These are phyloP conservation scores for Penicillium parvum DNA, from an alignment of 495 filamentous ascomycete species.

Conservation along the genomic window DNA sequence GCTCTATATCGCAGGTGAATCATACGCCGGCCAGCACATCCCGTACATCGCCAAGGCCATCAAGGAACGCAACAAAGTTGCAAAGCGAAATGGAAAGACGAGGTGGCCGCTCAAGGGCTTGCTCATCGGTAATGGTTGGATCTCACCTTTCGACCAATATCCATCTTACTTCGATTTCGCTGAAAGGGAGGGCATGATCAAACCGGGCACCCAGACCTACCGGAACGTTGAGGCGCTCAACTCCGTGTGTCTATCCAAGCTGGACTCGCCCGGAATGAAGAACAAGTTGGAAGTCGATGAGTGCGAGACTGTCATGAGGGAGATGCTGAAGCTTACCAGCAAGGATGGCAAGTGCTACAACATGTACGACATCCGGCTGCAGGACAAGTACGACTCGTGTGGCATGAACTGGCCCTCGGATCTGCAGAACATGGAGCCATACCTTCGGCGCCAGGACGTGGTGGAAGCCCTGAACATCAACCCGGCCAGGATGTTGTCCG, in stretches of 20 bases:
- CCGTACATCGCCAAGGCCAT: conserved; percentile 91
- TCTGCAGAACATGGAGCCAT: conserved; percentile 68
- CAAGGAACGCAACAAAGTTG: conserved; percentile 67
- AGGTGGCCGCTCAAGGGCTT: conserved; percentile 82
- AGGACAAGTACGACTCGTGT: conserved; percentile 68
- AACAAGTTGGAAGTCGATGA: conserved; percentile 59
- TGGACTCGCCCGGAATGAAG: conserved; percentile 49
- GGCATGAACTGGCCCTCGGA: conserved; percentile 97
- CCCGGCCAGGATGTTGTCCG: conserved; percentile 68
- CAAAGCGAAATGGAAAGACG: conserved; percentile 19
- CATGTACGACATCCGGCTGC: conserved; percentile 90
- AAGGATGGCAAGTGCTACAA: conserved; percentile 66
- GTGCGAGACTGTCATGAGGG: conserved; percentile 72
- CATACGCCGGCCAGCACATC: conserved; percentile 95
- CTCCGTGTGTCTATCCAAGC: conserved; percentile 53
- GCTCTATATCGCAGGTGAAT: conserved; percentile 94
- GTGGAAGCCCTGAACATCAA: conserved; percentile 76
- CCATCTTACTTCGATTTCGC: conserved; percentile 77
- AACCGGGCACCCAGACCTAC: conserved; percentile 59
- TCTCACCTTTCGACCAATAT: conserved; percentile 85
- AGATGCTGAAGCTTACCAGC: conserved; percentile 60
- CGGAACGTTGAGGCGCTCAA: conserved; percentile 66
- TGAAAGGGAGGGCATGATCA: conserved; percentile 67
- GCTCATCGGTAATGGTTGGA: conserved; percentile 96
- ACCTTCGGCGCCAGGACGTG: conserved; percentile 80